Evolutionary conservation across 345 rosid genomes (phyloP), one percentile per base, ranked within the genome.

Genomic region (rapeseed (Brassica napus)): DNA sequence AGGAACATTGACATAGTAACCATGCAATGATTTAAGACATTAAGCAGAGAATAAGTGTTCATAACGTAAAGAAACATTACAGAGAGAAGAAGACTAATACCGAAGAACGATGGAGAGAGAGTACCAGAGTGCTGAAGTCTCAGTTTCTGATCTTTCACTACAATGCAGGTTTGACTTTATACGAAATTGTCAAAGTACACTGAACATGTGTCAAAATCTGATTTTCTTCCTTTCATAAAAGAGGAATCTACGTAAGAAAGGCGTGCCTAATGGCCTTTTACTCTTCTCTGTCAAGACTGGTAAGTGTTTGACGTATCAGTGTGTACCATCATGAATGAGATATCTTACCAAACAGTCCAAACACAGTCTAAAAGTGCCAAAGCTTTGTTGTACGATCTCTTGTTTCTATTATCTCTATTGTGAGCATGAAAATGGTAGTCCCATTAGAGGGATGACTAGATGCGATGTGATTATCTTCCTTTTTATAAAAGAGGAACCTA

Each of bases 31-130:
- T 2, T 69, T n/a, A 32, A 62, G 42, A 61, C 5, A 52, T 15
- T 8, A 77, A 6, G 23, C 59, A 54, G 57, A 70, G 15, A 23
- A 11, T n/a, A 73, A 65, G 31, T 30, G 15, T 70, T 55, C 63
- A 34, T 7, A 1, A 44, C n/a, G 5, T 4, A 52, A 52, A 52
- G 16, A 12, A 5, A n/a, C 3, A n/a, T 52, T 52, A 52, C 6
- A n/a, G 58, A 52, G 8, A 52, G 58, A 52, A 52, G 21, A 15
- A 52, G 58, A n/a, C 58, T 52, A n/a, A 15, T 4, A 52, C 0
- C 7, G 21, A 15, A 52, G 58, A n/a, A 44, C 57, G 18, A 49
- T 12, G 6, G 31, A 42, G 52, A 42, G 14, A 10, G 12, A 42
- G 52, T 42, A 52, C 21, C 16, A n/a, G 21, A 54, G 60, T 0